Percentiles rank a stretch among this genome's conserved stretches.
These are phyloP conservation scores for Verticillium dahliae DNA, from an alignment of 2,329 filamentous ascomycete species.

Conservation along the genomic window DNA sequence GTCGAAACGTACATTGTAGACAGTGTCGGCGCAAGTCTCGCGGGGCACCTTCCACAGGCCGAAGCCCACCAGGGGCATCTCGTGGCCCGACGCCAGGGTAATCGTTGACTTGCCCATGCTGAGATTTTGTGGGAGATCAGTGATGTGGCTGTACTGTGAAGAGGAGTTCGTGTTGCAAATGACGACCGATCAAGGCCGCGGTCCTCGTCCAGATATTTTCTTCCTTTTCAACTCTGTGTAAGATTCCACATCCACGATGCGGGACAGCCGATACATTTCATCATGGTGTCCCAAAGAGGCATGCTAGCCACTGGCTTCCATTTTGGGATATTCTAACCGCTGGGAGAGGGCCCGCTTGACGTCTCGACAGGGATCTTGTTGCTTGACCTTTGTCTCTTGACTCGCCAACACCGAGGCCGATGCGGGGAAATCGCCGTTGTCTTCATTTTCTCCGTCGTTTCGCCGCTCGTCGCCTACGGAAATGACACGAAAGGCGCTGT, in stretches of 20 bases:
- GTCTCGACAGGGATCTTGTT: neutral
- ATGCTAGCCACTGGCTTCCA: neutral
- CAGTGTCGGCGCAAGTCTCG: conserved; percentile 63
- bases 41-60: conserved; percentile 81
- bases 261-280: neutral
- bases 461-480: neutral
- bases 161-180: neutral
- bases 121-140: neutral
- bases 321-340: neutral
- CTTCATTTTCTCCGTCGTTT: neutral
- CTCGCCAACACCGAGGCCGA: neutral
- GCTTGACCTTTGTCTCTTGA: neutral
- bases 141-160: neutral
- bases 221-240: neutral
- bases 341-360: neutral
- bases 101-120: conserved; percentile 28
- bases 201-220: neutral
- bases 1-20: conserved; percentile 53
- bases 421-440: neutral
- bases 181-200: neutral
- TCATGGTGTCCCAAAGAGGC: neutral
- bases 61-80: conserved; percentile 72
- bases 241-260: neutral
- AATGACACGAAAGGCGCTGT: too few species aligned
- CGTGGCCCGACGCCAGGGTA: conserved; percentile 58